Conservation (phyloP, 2,329 filamentous ascomycete genomes). For the Furcasterigmium furcatum region DNA sequence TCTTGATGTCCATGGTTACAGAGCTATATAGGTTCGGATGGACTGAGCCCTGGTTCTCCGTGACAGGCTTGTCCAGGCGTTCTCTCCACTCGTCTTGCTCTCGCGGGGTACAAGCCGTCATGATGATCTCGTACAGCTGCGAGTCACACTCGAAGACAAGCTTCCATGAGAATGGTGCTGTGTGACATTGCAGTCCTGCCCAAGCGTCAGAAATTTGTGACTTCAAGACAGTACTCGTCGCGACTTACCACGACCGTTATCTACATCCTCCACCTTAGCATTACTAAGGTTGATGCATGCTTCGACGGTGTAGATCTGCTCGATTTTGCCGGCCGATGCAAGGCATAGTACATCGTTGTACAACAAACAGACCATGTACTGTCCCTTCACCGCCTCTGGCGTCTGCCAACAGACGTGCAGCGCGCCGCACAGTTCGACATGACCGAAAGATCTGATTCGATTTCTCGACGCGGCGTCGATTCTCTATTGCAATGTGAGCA, state of each 20-base stretch:
- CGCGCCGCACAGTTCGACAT: slow-evolving; percentile 77
- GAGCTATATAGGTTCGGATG: slow-evolving; percentile 55
- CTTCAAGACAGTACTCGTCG: too few relatives aligned
- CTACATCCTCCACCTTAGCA: slow-evolving; percentile 65
- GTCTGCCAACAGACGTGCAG: slow-evolving; percentile 82
- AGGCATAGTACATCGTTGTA: slow-evolving; percentile 79
- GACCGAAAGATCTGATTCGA: slow-evolving; percentile 76
- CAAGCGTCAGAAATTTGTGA: too few relatives aligned
- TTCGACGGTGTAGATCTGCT: slow-evolving; percentile 68
- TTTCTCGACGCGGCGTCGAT: slow-evolving; percentile 53
- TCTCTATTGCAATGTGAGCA: slow-evolving; percentile 26
- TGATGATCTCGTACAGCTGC: slow-evolving; percentile 77
- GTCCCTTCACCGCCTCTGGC: slow-evolving; percentile 62
- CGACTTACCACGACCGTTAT: slow-evolving; percentile 68
- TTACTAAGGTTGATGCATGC: slow-evolving; percentile 69
- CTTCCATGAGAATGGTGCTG: slow-evolving; percentile 89
- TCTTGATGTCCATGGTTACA: slow-evolving; percentile 68
- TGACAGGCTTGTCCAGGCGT: slow-evolving; percentile 53
- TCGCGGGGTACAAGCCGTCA: slow-evolving; percentile 78
- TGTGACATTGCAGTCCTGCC: slow-evolving; percentile 80
- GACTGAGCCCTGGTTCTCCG: slow-evolving; percentile 43
- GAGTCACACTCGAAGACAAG: slow-evolving; percentile 75
- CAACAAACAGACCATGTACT: slow-evolving; percentile 83
- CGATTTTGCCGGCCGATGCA: slow-evolving; percentile 62
- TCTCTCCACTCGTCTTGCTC: slow-evolving; percentile 81